Base-by-base conservation (phyloP, 192 early-diverging fungal species). In the Phlyctochytrium planicorne region DNA sequence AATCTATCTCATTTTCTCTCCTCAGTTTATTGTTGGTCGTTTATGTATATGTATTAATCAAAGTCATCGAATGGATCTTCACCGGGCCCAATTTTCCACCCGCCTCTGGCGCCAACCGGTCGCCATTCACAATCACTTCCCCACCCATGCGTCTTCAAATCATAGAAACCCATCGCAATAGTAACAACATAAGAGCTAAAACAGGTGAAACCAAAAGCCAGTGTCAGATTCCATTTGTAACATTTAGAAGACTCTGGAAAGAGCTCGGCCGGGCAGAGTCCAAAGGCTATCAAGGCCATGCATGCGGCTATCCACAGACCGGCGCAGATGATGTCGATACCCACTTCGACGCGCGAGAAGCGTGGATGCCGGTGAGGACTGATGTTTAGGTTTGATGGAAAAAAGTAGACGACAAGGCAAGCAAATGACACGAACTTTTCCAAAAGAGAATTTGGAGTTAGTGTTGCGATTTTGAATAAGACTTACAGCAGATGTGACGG, bases 391-490 rank as follows among this genome's bases (percentile, higher is more conserved):
- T 63, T 75, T 14, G 78, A 69, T 20, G 80, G 80, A 55, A 78
- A 72, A 37, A 63, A 69, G 69, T 82, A 82, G 16, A 80, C 75
- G 12, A 82, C n/a, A 32, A 82, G 66, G 68, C 75, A 75, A 20
- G 79, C 60, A 59, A 80, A 75, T 2, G 80, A 82, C 30, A 78
- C 65, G 33, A 82, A 80, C 80, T 80, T 16, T 14, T 12, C 20
- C 10, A 10, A 59, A 10, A 29, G 10, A 29, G 29, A 6, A 10
- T 20, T 40, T 62, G 6, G 36, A 17, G 31, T 10, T 59, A 27
- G 10, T 53, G 6, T 60, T 40, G 20, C 17, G 10, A 12, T 3
- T 65, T 56, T 12, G 24, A 35, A 24, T 10, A 17, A 30, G 36
- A 24, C 63, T 55, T 68, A 74, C 79, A 24, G 72, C 24, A 3